These are phyloP conservation scores for Boeremia lycopersici DNA, from an alignment of 2,329 filamentous ascomycete species.

Conservation along the genomic window DNA sequence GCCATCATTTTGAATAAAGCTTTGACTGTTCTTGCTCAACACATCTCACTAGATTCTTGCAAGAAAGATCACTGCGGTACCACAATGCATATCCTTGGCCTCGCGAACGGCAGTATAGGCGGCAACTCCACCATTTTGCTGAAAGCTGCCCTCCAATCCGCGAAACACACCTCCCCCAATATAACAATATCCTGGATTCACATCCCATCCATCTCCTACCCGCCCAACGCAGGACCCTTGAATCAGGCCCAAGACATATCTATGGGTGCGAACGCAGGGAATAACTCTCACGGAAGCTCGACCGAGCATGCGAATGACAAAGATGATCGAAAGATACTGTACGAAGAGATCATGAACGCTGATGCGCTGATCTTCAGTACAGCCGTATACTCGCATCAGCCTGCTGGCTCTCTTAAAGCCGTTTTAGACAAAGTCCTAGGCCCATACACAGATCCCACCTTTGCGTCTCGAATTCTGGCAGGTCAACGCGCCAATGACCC, in stretches of 20 bases:
- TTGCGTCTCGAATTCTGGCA: slow-evolving; percentile 4
- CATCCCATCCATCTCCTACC: slow-evolving; percentile 12
- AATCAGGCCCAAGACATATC: slow-evolving; percentile 4
- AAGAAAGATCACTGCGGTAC: neutral
- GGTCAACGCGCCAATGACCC: neutral
- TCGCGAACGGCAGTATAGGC: slow-evolving; percentile 14
- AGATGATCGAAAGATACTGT: slow-evolving; percentile 8
- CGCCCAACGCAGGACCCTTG: slow-evolving; percentile 12
- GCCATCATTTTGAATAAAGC: too few relatives aligned
- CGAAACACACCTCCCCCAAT: neutral
- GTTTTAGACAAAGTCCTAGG: slow-evolving; percentile 14
- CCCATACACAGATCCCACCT: slow-evolving; percentile 12
- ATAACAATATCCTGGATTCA: slow-evolving; percentile 20
- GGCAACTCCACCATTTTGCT: slow-evolving; percentile 18
- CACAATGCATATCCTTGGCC: slow-evolving; percentile 20
- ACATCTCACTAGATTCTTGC: too few relatives aligned
- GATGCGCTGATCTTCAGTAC: slow-evolving; percentile 13
- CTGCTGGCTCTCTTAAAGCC: slow-evolving; percentile 7
- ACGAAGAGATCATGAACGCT: slow-evolving; percentile 12
- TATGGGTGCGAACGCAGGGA: slow-evolving; percentile 8
- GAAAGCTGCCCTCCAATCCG: slow-evolving; percentile 15
- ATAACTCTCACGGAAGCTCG: neutral
- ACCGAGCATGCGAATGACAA: neutral
- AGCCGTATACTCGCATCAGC: slow-evolving; percentile 18
- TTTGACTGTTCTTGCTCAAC: too few relatives aligned